Evolutionary conservation across 148 eudicot genomes (phyloP).

Genomic region (Silene latifolia): DNA sequence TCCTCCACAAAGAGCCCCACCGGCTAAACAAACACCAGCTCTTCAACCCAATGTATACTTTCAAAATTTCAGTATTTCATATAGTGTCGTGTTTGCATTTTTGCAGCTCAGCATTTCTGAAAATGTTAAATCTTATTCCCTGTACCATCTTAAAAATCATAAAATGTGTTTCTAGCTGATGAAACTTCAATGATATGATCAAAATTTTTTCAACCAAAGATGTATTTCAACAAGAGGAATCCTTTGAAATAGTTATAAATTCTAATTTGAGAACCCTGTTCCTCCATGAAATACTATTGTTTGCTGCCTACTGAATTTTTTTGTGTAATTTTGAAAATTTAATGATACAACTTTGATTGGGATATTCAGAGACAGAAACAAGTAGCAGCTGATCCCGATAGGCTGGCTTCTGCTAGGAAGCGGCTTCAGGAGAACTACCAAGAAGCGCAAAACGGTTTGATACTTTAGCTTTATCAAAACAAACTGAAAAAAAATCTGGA

Average conservation of each 20-base stretch:
- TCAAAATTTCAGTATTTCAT: not conserved
- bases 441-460: constrained; percentile 92
- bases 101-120: not conserved
- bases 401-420: constrained; percentile 83
- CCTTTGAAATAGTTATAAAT: too few relatives aligned
- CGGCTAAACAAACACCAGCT: constrained; percentile 50
- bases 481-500: not conserved
- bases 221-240: too few relatives aligned
- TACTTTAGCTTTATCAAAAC: not conserved
- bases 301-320: not conserved
- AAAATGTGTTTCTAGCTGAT: not conserved
- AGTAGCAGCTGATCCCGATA: constrained; percentile 57
- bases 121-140: constrained; percentile 5
- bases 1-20: constrained; percentile 52
- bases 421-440: constrained; percentile 98
- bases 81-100: not conserved
- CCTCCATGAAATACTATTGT: not conserved
- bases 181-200: too few relatives aligned
- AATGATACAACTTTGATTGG: constrained; percentile 18
- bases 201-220: too few relatives aligned
- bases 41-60: constrained; percentile 54
- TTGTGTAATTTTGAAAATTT: not conserved
- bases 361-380: constrained; percentile 72
- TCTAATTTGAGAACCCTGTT: not conserved
- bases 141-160: constrained; percentile 1